Percentiles rank a stretch among this genome's conserved stretches.
These are phyloP conservation scores for Madurella fahalii DNA, from an alignment of 2,329 filamentous ascomycete genomes.

Conservation along the genomic window DNA sequence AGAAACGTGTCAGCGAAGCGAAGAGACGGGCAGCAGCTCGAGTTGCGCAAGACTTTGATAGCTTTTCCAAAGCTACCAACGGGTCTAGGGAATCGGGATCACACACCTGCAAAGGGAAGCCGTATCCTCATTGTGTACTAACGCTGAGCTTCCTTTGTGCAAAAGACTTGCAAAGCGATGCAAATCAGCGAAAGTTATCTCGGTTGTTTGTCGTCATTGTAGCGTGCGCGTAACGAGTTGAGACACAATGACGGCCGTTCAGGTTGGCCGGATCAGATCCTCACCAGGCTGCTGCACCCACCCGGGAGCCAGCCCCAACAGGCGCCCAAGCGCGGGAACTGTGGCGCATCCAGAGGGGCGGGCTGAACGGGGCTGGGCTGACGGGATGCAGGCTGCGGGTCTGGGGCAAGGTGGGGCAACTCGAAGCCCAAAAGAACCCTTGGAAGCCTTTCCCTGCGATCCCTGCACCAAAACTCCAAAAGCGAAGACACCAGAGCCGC, in stretches of 20 bases:
- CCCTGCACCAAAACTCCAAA: neutral
- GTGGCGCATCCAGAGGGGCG: neutral
- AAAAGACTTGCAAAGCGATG: neutral
- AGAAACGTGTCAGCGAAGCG: neutral
- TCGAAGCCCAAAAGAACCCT: neutral
- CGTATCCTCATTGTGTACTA: constrained; percentile 71
- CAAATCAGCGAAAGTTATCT: neutral
- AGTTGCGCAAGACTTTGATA: no score
- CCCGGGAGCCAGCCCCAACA: neutral
- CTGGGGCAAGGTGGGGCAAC: neutral
- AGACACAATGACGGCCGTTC: neutral
- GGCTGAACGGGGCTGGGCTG: neutral
- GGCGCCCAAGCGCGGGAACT: neutral
- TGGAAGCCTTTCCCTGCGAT: neutral
- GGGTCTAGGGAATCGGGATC: constrained; percentile 15
- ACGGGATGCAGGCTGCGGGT: neutral
- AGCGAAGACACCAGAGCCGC: no score
- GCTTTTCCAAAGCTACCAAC: neutral
- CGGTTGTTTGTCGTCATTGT: constrained; percentile 1
- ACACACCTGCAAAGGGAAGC: constrained; percentile 80
- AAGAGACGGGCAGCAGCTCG: neutral
- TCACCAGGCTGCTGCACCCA: neutral
- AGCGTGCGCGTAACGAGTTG: neutral
- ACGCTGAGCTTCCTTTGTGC: neutral
- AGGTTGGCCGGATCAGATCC: neutral